These are phyloP conservation scores for Trapa incisa DNA, from an alignment of 345 rosid species.

Conservation along the genomic window DNA sequence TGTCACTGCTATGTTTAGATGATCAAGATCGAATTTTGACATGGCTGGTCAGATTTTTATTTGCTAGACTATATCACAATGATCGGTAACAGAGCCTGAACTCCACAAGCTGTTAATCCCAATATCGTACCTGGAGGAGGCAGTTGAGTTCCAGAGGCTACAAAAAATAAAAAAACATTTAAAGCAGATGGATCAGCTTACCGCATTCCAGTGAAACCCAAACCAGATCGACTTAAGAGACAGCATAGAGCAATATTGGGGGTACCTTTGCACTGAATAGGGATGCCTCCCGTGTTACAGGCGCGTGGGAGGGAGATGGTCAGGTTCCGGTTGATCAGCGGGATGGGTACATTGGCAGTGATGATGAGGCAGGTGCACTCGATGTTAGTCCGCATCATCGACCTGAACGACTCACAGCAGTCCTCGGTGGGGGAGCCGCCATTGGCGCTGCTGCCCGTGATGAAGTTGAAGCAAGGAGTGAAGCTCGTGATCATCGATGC, in stretches of 20 bases:
- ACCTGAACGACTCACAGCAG: conserved; percentile 53
- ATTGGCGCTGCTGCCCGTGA: conserved; percentile 61
- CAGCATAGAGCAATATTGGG: too few relatives aligned
- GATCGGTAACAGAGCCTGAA: background rate
- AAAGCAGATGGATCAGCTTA: too few relatives aligned
- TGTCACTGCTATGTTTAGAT: background rate
- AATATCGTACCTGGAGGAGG: conserved; percentile 65
- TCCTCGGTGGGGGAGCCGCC: conserved; percentile 43
- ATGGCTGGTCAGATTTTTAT: background rate
- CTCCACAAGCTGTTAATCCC: background rate
- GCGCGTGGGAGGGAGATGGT: conserved; percentile 59
- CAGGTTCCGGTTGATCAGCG: conserved; percentile 43
- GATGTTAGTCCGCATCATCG: conserved; percentile 31
- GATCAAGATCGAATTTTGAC: background rate
- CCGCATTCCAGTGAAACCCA: background rate
- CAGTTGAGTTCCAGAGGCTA: conserved; percentile 72
- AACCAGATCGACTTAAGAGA: background rate
- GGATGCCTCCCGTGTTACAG: conserved; percentile 54
- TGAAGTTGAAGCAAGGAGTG: conserved; percentile 67
- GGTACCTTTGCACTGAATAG: conserved; percentile 63
- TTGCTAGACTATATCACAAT: background rate
- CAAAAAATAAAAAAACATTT: conserved; percentile 7
- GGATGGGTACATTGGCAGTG: conserved; percentile 67
- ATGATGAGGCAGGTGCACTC: conserved; percentile 64
- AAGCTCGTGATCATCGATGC: conserved; percentile 58